These are phyloP conservation scores for Cladosporium sp. DNA, from an alignment of 2,329 filamentous ascomycete genomes.

Conservation along the genomic window DNA sequence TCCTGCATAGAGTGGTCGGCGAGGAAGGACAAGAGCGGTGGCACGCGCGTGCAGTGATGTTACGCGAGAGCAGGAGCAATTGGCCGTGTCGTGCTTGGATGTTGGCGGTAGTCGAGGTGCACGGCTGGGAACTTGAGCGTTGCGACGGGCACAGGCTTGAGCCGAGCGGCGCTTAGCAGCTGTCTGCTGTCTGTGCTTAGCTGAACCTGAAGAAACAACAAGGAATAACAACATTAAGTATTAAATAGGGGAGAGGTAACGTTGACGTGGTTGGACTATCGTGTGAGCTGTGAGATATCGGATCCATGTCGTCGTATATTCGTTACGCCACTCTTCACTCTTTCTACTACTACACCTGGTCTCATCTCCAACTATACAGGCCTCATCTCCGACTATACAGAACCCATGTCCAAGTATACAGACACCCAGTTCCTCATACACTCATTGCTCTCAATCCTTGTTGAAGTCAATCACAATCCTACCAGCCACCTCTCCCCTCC, in stretches of 20 bases:
- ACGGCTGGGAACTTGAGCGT: neutral
- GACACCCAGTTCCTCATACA: neutral
- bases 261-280: too few species aligned
- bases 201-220: neutral
- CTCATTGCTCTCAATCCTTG: conserved; percentile 27
- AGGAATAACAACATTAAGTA: neutral
- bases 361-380: neutral
- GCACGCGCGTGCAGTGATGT: neutral
- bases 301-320: neutral
- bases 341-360: neutral
- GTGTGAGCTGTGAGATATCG: neutral
- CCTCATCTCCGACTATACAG: neutral
- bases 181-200: neutral
- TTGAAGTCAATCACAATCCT: conserved; percentile 58
- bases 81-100: neutral
- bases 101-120: conserved; percentile 1
- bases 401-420: neutral
- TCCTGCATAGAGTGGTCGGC: neutral
- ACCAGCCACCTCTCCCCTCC: conserved; percentile 53
- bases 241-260: neutral
- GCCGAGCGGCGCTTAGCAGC: neutral
- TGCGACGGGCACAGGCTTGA: neutral
- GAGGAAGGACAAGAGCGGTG: neutral
- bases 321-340: neutral
- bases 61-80: neutral